phyloP scores from a whole-genome alignment of 257 asterid genomes.

The Nicotiana paniculata region DNA sequence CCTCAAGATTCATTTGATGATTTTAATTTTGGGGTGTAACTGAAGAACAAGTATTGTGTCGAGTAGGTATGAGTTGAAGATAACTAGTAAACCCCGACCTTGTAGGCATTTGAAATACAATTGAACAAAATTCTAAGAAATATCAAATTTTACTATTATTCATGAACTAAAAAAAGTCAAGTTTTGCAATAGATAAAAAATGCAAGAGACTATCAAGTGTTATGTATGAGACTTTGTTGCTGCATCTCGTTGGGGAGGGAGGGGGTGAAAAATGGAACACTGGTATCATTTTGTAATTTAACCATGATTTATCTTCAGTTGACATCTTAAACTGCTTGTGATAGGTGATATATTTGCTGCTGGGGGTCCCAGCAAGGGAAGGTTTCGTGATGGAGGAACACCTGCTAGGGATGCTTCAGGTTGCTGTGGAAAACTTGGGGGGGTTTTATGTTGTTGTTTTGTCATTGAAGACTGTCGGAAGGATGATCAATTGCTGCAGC shows the following conservation, averaged over 20 bases:
- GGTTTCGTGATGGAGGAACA: conserved; percentile 44
- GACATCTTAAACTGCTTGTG: conserved; percentile 21
- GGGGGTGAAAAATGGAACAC: not conserved
- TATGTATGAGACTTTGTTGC: not conserved
- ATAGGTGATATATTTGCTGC: conserved; percentile 40
- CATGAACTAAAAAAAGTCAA: not conserved
- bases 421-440: conserved; percentile 54
- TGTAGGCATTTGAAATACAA: not conserved
- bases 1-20: not conserved
- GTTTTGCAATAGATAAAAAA: not conserved
- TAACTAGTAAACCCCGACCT: conserved; percentile 4
- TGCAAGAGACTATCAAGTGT: not conserved
- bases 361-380: conserved; percentile 61
- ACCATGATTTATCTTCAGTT: conserved; percentile 7
- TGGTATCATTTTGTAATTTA: not conserved
- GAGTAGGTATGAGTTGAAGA: not conserved
- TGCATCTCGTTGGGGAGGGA: not conserved
- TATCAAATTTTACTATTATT: not conserved
- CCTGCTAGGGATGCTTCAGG: conserved; percentile 33
- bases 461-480: conserved; percentile 78
- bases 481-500: conserved; percentile 39
- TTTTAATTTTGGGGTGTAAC: not conserved
- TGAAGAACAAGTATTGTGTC: not conserved
- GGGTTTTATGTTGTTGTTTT: conserved; percentile 61
- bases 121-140: not conserved